Percentiles rank a stretch among this genome's conserved stretches.
Conservation (phyloP, 345 rosid species). For the Raphanus sativus region DNA sequence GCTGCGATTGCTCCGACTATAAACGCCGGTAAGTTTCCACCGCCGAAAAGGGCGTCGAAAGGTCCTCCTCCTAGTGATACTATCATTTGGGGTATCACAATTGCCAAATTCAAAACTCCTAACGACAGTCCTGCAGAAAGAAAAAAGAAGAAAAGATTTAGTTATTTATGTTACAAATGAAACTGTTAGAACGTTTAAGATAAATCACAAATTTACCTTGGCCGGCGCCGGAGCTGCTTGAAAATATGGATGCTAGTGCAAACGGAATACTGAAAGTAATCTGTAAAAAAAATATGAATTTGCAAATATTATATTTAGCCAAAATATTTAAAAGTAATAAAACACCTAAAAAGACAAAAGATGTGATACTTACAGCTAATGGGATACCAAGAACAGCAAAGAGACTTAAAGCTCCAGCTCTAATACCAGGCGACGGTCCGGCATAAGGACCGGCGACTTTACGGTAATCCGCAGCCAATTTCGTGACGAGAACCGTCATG, state of each 20-base stretch:
- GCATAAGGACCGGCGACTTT: conserved; percentile 3
- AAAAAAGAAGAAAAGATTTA: neutral
- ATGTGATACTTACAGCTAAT: conserved; percentile 51
- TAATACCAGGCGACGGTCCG: conserved; percentile 44
- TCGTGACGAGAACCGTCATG: conserved; percentile 50
- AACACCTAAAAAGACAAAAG: neutral
- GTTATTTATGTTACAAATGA: neutral
- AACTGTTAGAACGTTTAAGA: neutral
- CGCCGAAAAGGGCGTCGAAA: neutral
- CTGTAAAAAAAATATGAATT: conserved; percentile 41
- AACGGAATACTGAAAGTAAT: conserved; percentile 69
- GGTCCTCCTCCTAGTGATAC: conserved; percentile 9
- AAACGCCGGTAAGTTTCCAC: conserved; percentile 20
- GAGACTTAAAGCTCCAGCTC: conserved; percentile 49
- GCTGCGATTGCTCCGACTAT: conserved; percentile 28
- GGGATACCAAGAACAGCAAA: conserved; percentile 78
- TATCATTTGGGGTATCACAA: conserved; percentile 63
- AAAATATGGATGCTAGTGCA: conserved; percentile 83
- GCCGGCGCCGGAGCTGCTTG: conserved; percentile 56
- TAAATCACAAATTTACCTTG: conserved; percentile 52
- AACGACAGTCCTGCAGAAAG: conserved; percentile 59
- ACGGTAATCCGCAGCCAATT: conserved; percentile 51
- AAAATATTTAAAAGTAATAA: neutral
- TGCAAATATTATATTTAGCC: neutral
- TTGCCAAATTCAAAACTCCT: conserved; percentile 75